phyloP scores from a whole-genome alignment of 2,329 filamentous ascomycete species.

The Phoma sp. region DNA sequence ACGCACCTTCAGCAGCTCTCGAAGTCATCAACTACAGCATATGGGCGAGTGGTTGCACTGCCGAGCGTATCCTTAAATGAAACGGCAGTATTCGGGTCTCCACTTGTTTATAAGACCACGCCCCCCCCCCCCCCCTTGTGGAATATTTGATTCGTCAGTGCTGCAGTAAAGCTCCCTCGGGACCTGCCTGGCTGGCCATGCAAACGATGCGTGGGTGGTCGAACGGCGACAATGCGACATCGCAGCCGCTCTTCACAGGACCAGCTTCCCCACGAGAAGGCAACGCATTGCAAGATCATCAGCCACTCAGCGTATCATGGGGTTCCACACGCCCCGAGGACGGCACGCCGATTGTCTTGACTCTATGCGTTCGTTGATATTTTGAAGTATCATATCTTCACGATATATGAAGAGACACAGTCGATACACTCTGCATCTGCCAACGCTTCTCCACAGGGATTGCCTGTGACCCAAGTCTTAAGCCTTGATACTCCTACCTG shows the following conservation, averaged over 20 bases:
- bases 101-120: too few species aligned
- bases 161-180: background rate
- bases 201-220: constrained; percentile 12
- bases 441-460: constrained; percentile 19
- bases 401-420: background rate
- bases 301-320: constrained; percentile 32
- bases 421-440: background rate
- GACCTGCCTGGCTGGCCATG: background rate
- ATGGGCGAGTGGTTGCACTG: background rate
- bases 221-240: constrained; percentile 6
- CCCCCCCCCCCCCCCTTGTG: too few species aligned
- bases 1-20: background rate
- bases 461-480: constrained; percentile 1
- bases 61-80: background rate
- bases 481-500: background rate
- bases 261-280: constrained; percentile 12
- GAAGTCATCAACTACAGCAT: background rate
- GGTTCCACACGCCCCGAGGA: background rate
- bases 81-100: background rate
- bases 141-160: constrained; percentile 6
- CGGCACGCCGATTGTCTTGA: constrained; percentile 5
- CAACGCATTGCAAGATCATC: constrained; percentile 41
- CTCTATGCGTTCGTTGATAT: constrained; percentile 12
- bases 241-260: constrained; percentile 13
- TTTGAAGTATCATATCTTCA: constrained; percentile 16